Percentiles rank a stretch among this genome's conserved stretches.
These are phyloP conservation scores for Alternaria sp. DNA, from an alignment of 2,329 filamentous ascomycete genomes.

Conservation along the genomic window DNA sequence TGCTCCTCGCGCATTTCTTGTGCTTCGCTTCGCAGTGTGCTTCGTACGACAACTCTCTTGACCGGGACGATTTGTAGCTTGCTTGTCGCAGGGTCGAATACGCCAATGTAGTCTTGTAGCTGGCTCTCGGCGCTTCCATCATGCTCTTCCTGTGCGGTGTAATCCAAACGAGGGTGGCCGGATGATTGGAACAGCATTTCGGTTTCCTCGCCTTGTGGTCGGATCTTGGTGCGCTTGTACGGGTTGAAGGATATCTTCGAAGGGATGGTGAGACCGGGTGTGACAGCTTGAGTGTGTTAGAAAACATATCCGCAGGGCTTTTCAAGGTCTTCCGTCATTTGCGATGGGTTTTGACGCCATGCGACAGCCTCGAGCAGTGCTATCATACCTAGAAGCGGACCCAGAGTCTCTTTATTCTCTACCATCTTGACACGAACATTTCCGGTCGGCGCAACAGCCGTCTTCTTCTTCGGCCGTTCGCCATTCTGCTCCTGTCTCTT, in stretches of 20 bases:
- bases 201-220: conserved; percentile 34
- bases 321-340: not conserved
- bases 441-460: conserved; percentile 48
- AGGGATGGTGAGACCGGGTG: conserved; percentile 53
- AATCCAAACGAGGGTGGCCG: conserved; percentile 65
- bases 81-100: conserved; percentile 62
- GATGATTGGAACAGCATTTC: conserved; percentile 67
- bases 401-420: conserved; percentile 55
- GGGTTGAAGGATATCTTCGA: conserved; percentile 55
- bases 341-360: not conserved
- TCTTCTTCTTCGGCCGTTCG: conserved; percentile 52
- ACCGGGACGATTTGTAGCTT: conserved; percentile 60
- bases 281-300: conserved; percentile 39
- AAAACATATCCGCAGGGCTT: fast-evolving
- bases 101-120: conserved; percentile 66
- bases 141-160: conserved; percentile 59
- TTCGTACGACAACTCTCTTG: conserved; percentile 62
- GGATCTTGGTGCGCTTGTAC: conserved; percentile 51
- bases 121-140: conserved; percentile 56
- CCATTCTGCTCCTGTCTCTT: conserved; percentile 43
- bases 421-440: conserved; percentile 54
- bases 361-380: not conserved
- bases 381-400: conserved; percentile 58
- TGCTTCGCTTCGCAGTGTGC: conserved; percentile 53
- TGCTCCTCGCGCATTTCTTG: conserved; percentile 48